A percentile compares a stretch with the other conserved stretches of the same genome.
Conservation (phyloP, 1,284 basidiomycete species). For the Chondrostereum purpureum region DNA sequence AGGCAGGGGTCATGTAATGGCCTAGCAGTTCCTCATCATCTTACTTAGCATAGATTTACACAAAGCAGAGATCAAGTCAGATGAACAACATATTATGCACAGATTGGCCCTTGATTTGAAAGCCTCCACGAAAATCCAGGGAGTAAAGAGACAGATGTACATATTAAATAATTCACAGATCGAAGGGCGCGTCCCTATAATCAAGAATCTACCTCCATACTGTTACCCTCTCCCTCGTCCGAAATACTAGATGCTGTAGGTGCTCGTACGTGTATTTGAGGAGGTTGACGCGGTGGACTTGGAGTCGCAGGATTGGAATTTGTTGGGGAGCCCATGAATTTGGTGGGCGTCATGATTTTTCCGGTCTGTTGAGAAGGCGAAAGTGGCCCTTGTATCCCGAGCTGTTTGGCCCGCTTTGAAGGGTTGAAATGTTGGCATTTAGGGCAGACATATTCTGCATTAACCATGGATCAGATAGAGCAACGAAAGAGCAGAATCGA, state of each 20-base stretch:
- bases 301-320: neutral
- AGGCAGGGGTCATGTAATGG: too few species aligned
- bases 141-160: neutral
- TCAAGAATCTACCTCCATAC: neutral
- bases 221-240: neutral
- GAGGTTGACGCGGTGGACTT: neutral
- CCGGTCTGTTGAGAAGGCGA: neutral
- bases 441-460: slow-evolving; percentile 69
- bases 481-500: slow-evolving; percentile 7
- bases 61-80: too few species aligned
- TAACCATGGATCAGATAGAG: slow-evolving; percentile 1
- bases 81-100: too few species aligned
- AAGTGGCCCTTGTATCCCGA: neutral
- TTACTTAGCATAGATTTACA: too few species aligned
- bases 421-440: slow-evolving; percentile 73
- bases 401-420: slow-evolving; percentile 21
- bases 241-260: too few species aligned
- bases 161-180: neutral
- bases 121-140: too few species aligned
- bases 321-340: neutral
- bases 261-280: neutral
- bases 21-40: too few species aligned
- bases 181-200: too few species aligned
- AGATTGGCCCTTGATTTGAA: too few species aligned
- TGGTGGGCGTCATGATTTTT: neutral